Percentiles rank a stretch among this genome's conserved stretches.
These are phyloP conservation scores for Dactylellina cionopaga DNA, from an alignment of 2,329 filamentous ascomycete species.

Conservation along the genomic window DNA sequence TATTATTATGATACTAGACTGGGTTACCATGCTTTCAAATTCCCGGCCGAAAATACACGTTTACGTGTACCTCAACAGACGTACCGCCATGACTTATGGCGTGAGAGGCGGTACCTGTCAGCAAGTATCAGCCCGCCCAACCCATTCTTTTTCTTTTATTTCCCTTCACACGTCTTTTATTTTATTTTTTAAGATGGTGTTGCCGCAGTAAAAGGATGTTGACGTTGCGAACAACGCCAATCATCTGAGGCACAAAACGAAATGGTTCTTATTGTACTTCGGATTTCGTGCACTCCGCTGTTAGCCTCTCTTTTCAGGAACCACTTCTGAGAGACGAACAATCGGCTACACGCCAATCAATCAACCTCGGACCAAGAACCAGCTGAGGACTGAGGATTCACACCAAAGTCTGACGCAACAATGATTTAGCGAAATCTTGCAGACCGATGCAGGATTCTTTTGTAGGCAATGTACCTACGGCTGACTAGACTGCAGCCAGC, in stretches of 20 bases:
- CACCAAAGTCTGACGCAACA: constrained; percentile 32
- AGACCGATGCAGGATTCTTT: constrained; percentile 11
- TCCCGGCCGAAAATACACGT: constrained; percentile 36
- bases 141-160: constrained; percentile 9
- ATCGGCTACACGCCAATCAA: constrained; percentile 3
- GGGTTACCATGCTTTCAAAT: constrained; percentile 41
- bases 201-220: constrained; percentile 4
- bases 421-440: constrained; percentile 16
- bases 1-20: constrained; percentile 37
- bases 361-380: constrained; percentile 18
- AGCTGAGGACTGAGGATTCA: constrained; percentile 17
- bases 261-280: too few species aligned
- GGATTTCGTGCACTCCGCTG: background rate
- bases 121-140: background rate
- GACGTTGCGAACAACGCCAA: constrained; percentile 17
- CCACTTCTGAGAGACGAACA: constrained; percentile 31
- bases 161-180: background rate
- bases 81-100: constrained; percentile 6
- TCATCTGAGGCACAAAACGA: constrained; percentile 7
- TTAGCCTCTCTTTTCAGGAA: constrained; percentile 35
- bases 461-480: background rate
- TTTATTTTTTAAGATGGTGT: constrained; percentile 13
- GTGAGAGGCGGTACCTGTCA: background rate
- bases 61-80: constrained; percentile 18
- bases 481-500: background rate